phyloP scores from a whole-genome alignment of 495 filamentous ascomycete genomes.

The Penicillium crystallinum region DNA sequence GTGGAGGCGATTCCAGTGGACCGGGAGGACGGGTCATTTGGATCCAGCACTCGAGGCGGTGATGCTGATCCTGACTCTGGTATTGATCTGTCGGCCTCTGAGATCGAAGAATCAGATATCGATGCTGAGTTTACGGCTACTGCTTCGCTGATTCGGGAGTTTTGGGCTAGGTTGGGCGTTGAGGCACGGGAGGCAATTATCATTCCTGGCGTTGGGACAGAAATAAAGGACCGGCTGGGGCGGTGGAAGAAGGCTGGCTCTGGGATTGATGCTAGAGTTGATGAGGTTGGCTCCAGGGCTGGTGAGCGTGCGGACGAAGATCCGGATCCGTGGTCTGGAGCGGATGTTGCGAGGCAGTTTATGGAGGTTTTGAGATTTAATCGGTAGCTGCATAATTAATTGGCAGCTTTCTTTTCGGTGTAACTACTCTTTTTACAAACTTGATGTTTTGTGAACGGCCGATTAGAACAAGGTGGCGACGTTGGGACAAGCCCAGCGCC shows the following conservation, averaged over 20 bases:
- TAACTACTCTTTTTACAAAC: background rate
- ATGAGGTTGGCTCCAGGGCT: constrained; percentile 3
- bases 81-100: constrained; percentile 27
- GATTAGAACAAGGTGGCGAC: background rate
- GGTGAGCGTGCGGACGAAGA: constrained; percentile 23
- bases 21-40: background rate
- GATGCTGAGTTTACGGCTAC: constrained; percentile 39
- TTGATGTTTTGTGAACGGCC: background rate
- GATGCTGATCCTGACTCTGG: constrained; percentile 6
- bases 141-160: constrained; percentile 39
- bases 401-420: background rate
- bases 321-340: constrained; percentile 35
- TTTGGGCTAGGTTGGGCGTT: constrained; percentile 35
- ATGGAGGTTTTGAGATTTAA: constrained; percentile 47
- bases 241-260: constrained; percentile 11
- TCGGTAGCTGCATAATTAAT: constrained; percentile 17
- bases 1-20: constrained; percentile 23
- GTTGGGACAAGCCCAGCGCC: background rate
- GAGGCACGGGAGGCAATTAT: constrained; percentile 39
- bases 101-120: constrained; percentile 35
- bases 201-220: constrained; percentile 38
- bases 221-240: constrained; percentile 30
- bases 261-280: background rate
- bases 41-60: background rate
- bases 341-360: constrained; percentile 44